Evolutionary conservation across 805 yeast species (phyloP).

Genomic region (Metschnikowia anglica): DNA sequence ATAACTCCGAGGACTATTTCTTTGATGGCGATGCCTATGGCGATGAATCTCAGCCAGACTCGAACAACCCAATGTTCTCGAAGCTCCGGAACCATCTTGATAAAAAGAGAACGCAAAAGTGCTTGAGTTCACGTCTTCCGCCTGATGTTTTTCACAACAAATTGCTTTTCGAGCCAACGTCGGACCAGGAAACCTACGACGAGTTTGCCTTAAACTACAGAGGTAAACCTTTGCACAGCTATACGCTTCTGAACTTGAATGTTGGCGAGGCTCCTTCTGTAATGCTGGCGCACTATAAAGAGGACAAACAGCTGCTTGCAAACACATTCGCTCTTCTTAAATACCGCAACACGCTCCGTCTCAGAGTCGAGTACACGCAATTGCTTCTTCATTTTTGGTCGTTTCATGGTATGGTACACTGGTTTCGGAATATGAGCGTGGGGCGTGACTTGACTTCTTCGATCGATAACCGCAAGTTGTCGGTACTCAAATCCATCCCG

Average conservation of each 20-base stretch:
- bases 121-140: conserved; percentile 20
- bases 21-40: conserved; percentile 35
- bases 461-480: conserved; percentile 27
- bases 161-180: conserved; percentile 41
- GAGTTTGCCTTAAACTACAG: conserved; percentile 23
- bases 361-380: conserved; percentile 41
- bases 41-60: conserved; percentile 16
- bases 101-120: conserved; percentile 16
- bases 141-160: conserved; percentile 27
- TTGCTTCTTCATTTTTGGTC: conserved; percentile 43
- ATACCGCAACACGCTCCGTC: conserved; percentile 36
- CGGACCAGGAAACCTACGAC: conserved; percentile 17
- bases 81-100: conserved; percentile 24
- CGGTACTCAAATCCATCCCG: conserved; percentile 26
- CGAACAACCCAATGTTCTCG: conserved; percentile 13
- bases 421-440: conserved; percentile 36
- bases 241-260: conserved; percentile 31
- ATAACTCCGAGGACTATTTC: conserved; percentile 20
- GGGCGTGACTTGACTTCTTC: conserved; percentile 38
- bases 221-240: conserved; percentile 27
- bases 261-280: conserved; percentile 40
- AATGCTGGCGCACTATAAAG: conserved; percentile 27
- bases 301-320: conserved; percentile 18
- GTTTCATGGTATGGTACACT: conserved; percentile 37
- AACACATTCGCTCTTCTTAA: conserved; percentile 15